Evolutionary conservation across 2,329 filamentous ascomycete species (phyloP), one percentile per base, ranked within the genome.

Genomic region (Talaromyces atroroseus): DNA sequence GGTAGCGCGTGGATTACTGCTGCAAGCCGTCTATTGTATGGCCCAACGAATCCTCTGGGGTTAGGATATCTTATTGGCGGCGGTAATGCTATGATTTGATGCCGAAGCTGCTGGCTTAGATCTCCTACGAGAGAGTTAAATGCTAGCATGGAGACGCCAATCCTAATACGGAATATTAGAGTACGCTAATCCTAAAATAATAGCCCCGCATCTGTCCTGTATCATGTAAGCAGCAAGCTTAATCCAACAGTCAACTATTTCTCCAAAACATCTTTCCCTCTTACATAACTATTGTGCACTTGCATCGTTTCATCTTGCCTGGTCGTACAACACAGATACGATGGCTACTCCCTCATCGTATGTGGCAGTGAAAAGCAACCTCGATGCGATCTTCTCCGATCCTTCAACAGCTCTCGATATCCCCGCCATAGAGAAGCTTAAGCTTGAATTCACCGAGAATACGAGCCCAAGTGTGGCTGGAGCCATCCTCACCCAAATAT

Each of bases 401-500:
- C 75, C 79, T 12, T 68, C 75, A 5, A 76, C 68, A 2, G 59
- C 71, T 16, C 69, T 83, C 8, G 75, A 83, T 61, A 64, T 71
- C 48, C 66, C 75, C 18, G 70, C 81, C 12, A 71, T 83, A 53
- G 80, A 82, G 47, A 75, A 76, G 63, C 73, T 79, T 57, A 76
- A 77, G 61, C 69, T 80, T 29, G 74, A 74, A 65, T 66, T 74
- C 24, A 66, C 69, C 14, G 66, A 69, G 53, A 64, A 58, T 34
- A 72, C 68, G n/a, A 69, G 70, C 52, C 66, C 62, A 14, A 60
- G 60, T 40, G 66, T 77, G 44, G 67, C 76, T 53, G 68, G 70
- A 46, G 61, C 71, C 38, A 68, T 75, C 45, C 66, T 77, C 54
- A 70, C 68, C 16, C 75, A 79, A 59, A 72, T 84, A 48, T 78